Percentiles rank a stretch among this genome's conserved stretches.
These are phyloP conservation scores for Dissophora globulifera DNA, from an alignment of 192 early-diverging fungal genomes.

Conservation along the genomic window DNA sequence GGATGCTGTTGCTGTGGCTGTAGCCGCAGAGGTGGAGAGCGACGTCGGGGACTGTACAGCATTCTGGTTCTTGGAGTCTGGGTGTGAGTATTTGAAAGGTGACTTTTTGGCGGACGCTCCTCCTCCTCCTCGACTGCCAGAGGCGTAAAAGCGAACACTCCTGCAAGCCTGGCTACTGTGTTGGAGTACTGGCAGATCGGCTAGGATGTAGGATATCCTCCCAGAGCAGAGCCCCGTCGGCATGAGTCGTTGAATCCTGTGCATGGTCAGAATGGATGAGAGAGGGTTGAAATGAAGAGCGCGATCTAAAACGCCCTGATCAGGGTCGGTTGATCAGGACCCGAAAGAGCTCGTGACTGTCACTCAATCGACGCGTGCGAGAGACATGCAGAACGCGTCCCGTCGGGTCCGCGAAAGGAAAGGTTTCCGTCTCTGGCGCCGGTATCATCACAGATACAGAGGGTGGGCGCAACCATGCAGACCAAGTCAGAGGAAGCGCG, in stretches of 20 bases:
- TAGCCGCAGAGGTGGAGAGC: not conserved
- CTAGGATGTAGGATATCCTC: not conserved
- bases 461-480: no score
- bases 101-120: slow-evolving; percentile 13
- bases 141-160: slow-evolving; percentile 5
- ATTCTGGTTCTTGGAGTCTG: slow-evolving; percentile 27
- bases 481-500: no score
- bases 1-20: not conserved
- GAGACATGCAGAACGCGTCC: no score
- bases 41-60: slow-evolving; percentile 20
- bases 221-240: slow-evolving; percentile 5
- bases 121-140: not conserved
- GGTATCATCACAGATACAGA: no score
- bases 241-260: slow-evolving; percentile 15
- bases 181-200: not conserved
- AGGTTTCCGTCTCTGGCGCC: no score
- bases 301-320: no score
- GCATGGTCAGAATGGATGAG: slow-evolving; percentile 6
- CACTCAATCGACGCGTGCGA: no score
- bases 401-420: no score
- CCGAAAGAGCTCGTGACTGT: no score
- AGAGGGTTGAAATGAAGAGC: not conserved
- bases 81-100: slow-evolving; percentile 35
- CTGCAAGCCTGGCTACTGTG: not conserved
- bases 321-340: no score